Conservation (phyloP, 2,329 filamentous ascomycete species). For the Botrytis cinerea region DNA sequence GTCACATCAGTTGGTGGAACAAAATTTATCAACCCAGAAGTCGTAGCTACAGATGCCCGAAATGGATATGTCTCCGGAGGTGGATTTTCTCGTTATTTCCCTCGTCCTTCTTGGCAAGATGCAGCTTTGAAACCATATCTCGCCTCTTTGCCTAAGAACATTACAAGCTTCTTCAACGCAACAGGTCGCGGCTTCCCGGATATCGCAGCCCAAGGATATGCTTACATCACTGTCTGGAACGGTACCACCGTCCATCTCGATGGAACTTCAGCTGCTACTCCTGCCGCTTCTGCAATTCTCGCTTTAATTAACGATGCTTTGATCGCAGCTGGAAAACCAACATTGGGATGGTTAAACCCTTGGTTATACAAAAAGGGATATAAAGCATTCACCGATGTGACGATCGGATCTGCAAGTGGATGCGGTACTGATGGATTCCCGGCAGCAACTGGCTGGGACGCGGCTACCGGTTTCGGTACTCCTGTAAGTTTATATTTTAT, state of each 20-base stretch:
- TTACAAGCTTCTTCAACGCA: slow-evolving; percentile 49
- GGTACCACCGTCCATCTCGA: slow-evolving; percentile 45
- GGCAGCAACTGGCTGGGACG: slow-evolving; percentile 42
- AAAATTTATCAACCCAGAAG: slow-evolving; percentile 42
- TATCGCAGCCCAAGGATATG: slow-evolving; percentile 57
- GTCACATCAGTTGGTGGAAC: slow-evolving; percentile 63
- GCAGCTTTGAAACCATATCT: slow-evolving; percentile 47
- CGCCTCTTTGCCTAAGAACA: slow-evolving; percentile 44
- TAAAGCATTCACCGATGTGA: slow-evolving; percentile 46
- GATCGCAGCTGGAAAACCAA: slow-evolving; percentile 51
- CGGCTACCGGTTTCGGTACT: slow-evolving; percentile 45
- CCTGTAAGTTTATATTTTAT: slow-evolving; percentile 29
- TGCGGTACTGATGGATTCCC: slow-evolving; percentile 41
- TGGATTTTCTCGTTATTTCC: slow-evolving; percentile 55
- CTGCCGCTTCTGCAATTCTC: slow-evolving; percentile 58
- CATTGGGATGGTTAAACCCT: slow-evolving; percentile 48
- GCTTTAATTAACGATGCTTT: slow-evolving; percentile 63
- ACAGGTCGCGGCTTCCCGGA: slow-evolving; percentile 53
- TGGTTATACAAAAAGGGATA: slow-evolving; percentile 44
- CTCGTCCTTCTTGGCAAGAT: slow-evolving; percentile 50
- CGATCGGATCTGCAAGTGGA: slow-evolving; percentile 43
- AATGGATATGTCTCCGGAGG: slow-evolving; percentile 45
- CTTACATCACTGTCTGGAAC: slow-evolving; percentile 49
- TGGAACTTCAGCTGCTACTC: slow-evolving; percentile 56
- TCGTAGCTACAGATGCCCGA: slow-evolving; percentile 43